These are phyloP conservation scores for Gastrolobium villosum DNA, from an alignment of 306 rosid species.

Conservation along the genomic window DNA sequence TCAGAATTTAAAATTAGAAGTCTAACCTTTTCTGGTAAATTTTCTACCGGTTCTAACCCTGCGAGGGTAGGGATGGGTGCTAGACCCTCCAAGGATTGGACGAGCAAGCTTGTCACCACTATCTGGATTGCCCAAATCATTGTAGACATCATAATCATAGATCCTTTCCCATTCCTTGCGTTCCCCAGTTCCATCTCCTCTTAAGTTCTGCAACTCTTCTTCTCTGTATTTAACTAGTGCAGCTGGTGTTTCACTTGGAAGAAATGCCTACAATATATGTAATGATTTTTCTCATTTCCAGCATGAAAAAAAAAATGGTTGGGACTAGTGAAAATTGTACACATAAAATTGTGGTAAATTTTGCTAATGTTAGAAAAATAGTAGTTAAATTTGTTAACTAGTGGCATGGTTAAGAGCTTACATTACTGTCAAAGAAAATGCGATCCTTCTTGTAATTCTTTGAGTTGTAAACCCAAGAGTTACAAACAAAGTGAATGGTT, in stretches of 20 bases:
- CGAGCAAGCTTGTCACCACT: constrained; percentile 51
- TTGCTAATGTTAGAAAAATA: not conserved
- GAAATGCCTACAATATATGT: constrained; percentile 29
- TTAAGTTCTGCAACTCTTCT: constrained; percentile 43
- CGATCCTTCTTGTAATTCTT: constrained; percentile 55
- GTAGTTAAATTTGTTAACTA: not conserved
- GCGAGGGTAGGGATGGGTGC: constrained; percentile 74
- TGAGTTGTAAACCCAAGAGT: constrained; percentile 77
- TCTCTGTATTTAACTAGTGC: constrained; percentile 34
- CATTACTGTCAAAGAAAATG: constrained; percentile 76
- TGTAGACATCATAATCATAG: constrained; percentile 48
- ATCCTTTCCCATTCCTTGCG: constrained; percentile 42
- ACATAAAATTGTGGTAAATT: not conserved
- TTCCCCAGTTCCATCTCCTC: constrained; percentile 50
- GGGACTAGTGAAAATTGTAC: no score
- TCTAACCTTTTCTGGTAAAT: constrained; percentile 61
- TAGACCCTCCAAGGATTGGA: constrained; percentile 79
- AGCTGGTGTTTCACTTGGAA: constrained; percentile 46
- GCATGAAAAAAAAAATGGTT: not conserved
- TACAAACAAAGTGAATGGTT: constrained; percentile 65
- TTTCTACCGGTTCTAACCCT: constrained; percentile 83
- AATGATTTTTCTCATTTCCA: constrained; percentile 6
- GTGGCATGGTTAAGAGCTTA: not conserved
- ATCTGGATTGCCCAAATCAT: constrained; percentile 60
- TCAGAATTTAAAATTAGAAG: not conserved